These are phyloP conservation scores for Leccinum subspadiceum DNA, from an alignment of 1,284 basidiomycete species.

Conservation along the genomic window DNA sequence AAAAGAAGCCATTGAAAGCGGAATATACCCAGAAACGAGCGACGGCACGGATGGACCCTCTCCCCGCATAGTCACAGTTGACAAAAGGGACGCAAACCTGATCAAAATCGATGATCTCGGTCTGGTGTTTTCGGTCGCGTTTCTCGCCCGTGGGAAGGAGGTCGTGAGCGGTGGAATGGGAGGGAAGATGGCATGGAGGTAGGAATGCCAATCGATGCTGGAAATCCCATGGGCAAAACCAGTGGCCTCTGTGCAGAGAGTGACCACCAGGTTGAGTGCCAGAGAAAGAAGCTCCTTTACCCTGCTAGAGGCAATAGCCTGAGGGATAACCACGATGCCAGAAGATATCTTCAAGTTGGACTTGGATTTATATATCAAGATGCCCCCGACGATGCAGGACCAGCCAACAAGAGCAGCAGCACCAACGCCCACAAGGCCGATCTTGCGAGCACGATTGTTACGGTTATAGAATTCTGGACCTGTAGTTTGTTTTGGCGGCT, in stretches of 20 bases:
- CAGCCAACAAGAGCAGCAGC: constrained; percentile 22
- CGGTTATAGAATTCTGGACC: constrained; percentile 33
- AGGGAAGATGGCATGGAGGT: no score
- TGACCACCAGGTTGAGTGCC: constrained; percentile 24
- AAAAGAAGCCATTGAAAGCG: no score
- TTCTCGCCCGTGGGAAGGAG: no score
- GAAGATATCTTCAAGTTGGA: constrained; percentile 11
- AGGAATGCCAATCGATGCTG: no score
- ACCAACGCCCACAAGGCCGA: constrained; percentile 27
- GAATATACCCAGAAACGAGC: no score
- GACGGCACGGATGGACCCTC: no score
- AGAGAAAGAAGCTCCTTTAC: constrained; percentile 25
- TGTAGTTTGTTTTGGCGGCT: constrained; percentile 22
- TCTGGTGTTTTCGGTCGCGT: no score
- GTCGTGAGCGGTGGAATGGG: no score
- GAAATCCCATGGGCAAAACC: constrained; percentile 19
- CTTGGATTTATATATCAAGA: constrained; percentile 24
- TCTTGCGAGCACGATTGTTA: constrained; percentile 25
- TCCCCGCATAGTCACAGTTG: no score
- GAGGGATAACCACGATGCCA: constrained; percentile 23
- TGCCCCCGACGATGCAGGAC: constrained; percentile 24
- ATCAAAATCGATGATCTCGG: no score
- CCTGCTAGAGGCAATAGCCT: constrained; percentile 11
- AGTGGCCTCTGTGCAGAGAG: constrained; percentile 30
- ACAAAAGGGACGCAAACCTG: no score